phyloP scores from a whole-genome alignment of 2,329 filamentous ascomycete genomes.

The Teratosphaeria nubilosa region DNA sequence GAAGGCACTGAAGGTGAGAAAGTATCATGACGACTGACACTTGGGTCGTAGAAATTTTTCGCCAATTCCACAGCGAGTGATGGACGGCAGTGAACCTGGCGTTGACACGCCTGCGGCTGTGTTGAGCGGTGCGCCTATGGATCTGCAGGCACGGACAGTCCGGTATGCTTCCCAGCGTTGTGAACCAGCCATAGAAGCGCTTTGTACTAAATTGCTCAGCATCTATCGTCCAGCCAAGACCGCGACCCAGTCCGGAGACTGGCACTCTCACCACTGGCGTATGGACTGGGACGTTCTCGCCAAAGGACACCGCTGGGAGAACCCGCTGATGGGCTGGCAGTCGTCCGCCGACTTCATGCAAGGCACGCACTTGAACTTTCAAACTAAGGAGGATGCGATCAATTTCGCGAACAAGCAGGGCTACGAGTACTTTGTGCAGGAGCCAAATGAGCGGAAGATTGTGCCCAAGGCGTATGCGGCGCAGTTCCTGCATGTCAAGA shows the following conservation, averaged over 20 bases:
- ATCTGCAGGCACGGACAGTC: conserved; percentile 87
- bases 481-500: conserved; percentile 82
- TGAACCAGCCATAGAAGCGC: neutral
- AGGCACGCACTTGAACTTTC: conserved; percentile 83
- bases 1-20: neutral
- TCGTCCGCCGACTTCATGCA: conserved; percentile 93
- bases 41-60: conserved; percentile 61
- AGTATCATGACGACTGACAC: conserved; percentile 3
- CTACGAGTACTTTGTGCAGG: conserved; percentile 98
- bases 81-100: conserved; percentile 79
- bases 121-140: conserved; percentile 82
- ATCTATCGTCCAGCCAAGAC: conserved; percentile 89
- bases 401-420: conserved; percentile 96
- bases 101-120: conserved; percentile 70
- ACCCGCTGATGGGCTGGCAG: conserved; percentile 97
- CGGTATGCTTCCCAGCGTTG: conserved; percentile 49
- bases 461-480: conserved; percentile 91
- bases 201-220: conserved; percentile 37
- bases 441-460: conserved; percentile 81
- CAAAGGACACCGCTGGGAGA: conserved; percentile 97
- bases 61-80: conserved; percentile 76
- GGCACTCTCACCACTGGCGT: conserved; percentile 76
- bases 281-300: conserved; percentile 96
- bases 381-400: conserved; percentile 88
- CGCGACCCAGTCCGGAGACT: conserved; percentile 90